Evolutionary conservation across 2,329 filamentous ascomycete species (phyloP).

Genomic region (Trichoderma citrinoviride): DNA sequence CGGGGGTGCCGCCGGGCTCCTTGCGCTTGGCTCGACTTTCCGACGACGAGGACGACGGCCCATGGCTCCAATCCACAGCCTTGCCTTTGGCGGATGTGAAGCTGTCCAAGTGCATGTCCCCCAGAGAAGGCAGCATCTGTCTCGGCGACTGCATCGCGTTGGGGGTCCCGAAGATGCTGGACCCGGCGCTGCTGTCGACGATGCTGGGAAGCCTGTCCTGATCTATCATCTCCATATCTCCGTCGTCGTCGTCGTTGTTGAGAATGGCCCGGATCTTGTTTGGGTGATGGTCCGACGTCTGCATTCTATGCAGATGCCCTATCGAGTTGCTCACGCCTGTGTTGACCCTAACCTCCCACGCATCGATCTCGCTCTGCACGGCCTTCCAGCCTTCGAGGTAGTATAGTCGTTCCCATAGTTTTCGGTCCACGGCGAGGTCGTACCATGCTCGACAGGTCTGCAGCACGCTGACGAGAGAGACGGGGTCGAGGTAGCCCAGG

Average conservation of each 20-base stretch:
- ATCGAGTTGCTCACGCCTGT: conserved; percentile 40
- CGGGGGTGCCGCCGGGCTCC: conserved; percentile 35
- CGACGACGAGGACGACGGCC: conserved; percentile 23
- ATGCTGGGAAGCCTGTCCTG: conserved; percentile 32
- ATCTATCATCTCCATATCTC: conserved; percentile 51
- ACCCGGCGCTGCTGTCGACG: conserved; percentile 25
- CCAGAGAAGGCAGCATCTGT: conserved; percentile 28
- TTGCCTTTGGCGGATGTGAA: conserved; percentile 30
- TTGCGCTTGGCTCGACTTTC: conserved; percentile 39
- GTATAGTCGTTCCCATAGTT: conserved; percentile 83
- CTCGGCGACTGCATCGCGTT: conserved; percentile 34
- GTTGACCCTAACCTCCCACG: conserved; percentile 62
- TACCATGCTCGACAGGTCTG: conserved; percentile 81
- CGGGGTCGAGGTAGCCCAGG: conserved; percentile 78
- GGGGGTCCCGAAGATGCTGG: conserved; percentile 39
- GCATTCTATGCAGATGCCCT: conserved; percentile 43
- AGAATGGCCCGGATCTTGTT: conserved; percentile 56
- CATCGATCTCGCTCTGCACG: conserved; percentile 60
- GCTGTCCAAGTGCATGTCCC: conserved; percentile 34
- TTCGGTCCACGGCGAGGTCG: conserved; percentile 73
- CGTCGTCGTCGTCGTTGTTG: conserved; percentile 49
- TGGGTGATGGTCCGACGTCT: conserved; percentile 49
- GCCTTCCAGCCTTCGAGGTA: conserved; percentile 82
- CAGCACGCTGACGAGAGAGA: conserved; percentile 76
- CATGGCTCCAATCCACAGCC: conserved; percentile 32